A percentile compares a stretch with the other conserved stretches of the same genome.
phyloP scores from a whole-genome alignment of 2,329 filamentous ascomycete genomes.

The Albifimbria verrucaria region DNA sequence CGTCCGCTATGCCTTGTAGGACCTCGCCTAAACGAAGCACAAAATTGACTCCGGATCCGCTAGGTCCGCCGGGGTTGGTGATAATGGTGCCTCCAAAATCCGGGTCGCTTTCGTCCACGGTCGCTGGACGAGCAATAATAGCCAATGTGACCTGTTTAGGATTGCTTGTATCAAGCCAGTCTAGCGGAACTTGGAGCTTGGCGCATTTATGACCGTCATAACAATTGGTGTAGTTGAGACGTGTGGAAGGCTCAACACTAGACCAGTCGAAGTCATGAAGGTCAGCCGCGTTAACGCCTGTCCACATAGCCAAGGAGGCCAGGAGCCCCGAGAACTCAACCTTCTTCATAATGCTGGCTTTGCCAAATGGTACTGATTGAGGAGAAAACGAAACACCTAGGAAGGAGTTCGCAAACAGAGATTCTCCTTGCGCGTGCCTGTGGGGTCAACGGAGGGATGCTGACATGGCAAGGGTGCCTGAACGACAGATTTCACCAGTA shows the following conservation, averaged over 20 bases:
- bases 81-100: slow-evolving; percentile 32
- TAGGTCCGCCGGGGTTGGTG: slow-evolving; percentile 34
- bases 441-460: too few relatives aligned
- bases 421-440: too few relatives aligned
- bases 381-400: too few relatives aligned
- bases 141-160: slow-evolving; percentile 26
- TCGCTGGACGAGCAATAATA: slow-evolving; percentile 28
- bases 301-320: background rate
- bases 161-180: slow-evolving; percentile 24
- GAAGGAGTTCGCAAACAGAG: too few relatives aligned
- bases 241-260: slow-evolving; percentile 21
- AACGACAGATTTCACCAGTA: too few relatives aligned
- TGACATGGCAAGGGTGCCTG: too few relatives aligned
- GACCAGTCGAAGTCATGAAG: slow-evolving; percentile 22
- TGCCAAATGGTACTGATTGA: too few relatives aligned
- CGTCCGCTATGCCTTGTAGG: slow-evolving; percentile 21
- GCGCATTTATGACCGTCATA: slow-evolving; percentile 30
- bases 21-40: slow-evolving; percentile 12
- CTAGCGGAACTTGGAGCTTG: slow-evolving; percentile 31
- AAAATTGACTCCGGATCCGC: slow-evolving; percentile 27
- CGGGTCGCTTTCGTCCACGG: slow-evolving; percentile 24
- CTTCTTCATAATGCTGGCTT: too few relatives aligned
- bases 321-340: background rate
- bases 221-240: slow-evolving; percentile 28
- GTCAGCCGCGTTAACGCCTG: background rate